Conservation (phyloP, 257 asterid species). For the Echium plantagineum region DNA sequence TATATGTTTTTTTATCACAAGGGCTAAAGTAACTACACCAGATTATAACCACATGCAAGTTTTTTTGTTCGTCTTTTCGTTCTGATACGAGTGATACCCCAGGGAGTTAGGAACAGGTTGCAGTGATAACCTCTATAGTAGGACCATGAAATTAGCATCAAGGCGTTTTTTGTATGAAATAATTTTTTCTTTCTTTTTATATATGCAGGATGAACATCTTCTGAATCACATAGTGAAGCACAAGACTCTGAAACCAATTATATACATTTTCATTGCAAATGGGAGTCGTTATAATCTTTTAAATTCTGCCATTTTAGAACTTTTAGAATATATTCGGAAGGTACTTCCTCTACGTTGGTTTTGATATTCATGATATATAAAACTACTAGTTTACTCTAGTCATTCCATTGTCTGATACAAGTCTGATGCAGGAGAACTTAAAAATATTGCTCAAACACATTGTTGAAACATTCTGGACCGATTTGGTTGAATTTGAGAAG, state of each 20-base stretch:
- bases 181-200: neutral
- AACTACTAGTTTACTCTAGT: neutral
- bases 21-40: too few relatives aligned
- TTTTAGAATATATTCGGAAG: slow-evolving; percentile 78
- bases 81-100: neutral
- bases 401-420: slow-evolving; percentile 8
- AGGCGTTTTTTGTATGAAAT: neutral
- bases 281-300: slow-evolving; percentile 89
- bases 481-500: slow-evolving; percentile 58
- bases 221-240: slow-evolving; percentile 69
- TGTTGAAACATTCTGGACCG: slow-evolving; percentile 85
- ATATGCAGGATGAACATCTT: slow-evolving; percentile 87
- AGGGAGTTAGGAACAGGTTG: neutral
- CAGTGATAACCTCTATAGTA: neutral
- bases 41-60: too few relatives aligned
- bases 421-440: slow-evolving; percentile 68
- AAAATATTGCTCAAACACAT: slow-evolving; percentile 64
- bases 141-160: neutral
- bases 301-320: slow-evolving; percentile 88
- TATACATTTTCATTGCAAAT: slow-evolving; percentile 74
- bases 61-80: neutral
- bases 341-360: slow-evolving; percentile 24
- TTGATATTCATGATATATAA: neutral
- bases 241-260: slow-evolving; percentile 69
- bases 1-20: neutral